Conservation (phyloP, 305 asterid species). For the Fraxinus dipetala region DNA sequence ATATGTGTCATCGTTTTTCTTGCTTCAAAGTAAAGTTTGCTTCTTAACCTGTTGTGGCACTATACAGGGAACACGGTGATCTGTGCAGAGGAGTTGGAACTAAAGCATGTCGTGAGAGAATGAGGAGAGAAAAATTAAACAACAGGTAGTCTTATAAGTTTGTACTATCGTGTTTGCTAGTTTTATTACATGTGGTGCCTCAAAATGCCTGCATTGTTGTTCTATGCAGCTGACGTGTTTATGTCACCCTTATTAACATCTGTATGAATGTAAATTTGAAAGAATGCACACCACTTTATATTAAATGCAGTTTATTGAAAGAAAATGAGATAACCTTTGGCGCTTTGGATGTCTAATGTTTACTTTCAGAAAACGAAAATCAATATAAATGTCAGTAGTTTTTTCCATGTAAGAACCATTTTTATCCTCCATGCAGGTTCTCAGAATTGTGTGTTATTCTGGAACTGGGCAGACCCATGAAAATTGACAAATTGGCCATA, state of each 20-base stretch:
- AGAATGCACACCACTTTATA: not conserved
- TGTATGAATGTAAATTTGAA: not conserved
- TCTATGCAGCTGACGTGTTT: not conserved
- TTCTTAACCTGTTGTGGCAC: slow-evolving; percentile 2
- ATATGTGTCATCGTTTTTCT: not conserved
- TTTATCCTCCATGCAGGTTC: slow-evolving; percentile 43
- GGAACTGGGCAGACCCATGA: slow-evolving; percentile 69
- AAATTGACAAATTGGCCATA: slow-evolving; percentile 69
- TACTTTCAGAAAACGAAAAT: too few relatives aligned
- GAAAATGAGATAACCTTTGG: slow-evolving; percentile 1
- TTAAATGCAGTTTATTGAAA: not conserved
- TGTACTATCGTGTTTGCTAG: not conserved
- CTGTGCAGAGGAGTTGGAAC: slow-evolving; percentile 35
- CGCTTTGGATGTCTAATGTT: not conserved
- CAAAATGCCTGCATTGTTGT: not conserved
- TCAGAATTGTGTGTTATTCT: slow-evolving; percentile 53
- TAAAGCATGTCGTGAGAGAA: slow-evolving; percentile 69
- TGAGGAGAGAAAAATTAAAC: slow-evolving; percentile 64
- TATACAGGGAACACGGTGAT: slow-evolving; percentile 49
- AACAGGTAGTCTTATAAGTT: slow-evolving; percentile 39
- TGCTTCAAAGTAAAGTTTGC: not conserved
- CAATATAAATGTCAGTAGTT: not conserved
- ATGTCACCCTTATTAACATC: not conserved
- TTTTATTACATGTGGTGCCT: too few relatives aligned
- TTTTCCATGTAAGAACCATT: not conserved